Conservation (phyloP, 2,329 filamentous ascomycete genomes). For the Xylaria sp. region DNA sequence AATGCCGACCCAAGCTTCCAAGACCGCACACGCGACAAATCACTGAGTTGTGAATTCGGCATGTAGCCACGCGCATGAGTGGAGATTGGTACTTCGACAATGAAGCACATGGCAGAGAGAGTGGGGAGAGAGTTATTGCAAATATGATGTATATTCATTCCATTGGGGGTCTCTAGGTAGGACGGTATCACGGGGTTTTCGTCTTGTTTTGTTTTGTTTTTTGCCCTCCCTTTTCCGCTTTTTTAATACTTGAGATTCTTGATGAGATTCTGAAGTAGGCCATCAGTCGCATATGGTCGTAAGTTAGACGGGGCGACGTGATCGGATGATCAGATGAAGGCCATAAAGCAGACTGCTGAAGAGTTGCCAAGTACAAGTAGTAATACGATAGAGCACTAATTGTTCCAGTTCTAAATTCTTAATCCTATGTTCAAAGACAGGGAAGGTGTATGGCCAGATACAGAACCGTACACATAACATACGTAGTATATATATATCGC, state of each 20-base stretch:
- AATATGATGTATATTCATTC: conserved; percentile 47
- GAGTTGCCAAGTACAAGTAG: conserved; percentile 42
- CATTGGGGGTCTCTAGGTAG: conserved; percentile 45
- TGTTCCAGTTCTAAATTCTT: conserved; percentile 32
- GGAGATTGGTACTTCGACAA: conserved; percentile 27
- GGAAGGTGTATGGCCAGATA: not conserved
- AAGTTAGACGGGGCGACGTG: conserved; percentile 35
- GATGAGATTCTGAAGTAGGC: conserved; percentile 40
- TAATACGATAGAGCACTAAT: conserved; percentile 48
- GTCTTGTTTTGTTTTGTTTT: conserved; percentile 6
- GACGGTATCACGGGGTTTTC: conserved; percentile 42
- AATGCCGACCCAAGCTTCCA: conserved; percentile 1
- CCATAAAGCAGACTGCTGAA: conserved; percentile 40
- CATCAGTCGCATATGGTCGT: conserved; percentile 42
- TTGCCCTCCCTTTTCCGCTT: conserved; percentile 19
- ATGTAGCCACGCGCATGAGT: conserved; percentile 17
- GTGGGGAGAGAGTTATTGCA: conserved; percentile 29
- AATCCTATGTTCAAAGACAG: not conserved
- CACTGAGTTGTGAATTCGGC: conserved; percentile 6
- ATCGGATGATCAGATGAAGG: conserved; percentile 34
- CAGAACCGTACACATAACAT: not conserved
- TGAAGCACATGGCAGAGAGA: conserved; percentile 15
- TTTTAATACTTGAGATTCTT: conserved; percentile 50
- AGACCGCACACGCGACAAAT: conserved; percentile 9
- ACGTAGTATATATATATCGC: not conserved